Conservation (phyloP, 768 basidiomycete species). For the Suillus tomentosus region DNA sequence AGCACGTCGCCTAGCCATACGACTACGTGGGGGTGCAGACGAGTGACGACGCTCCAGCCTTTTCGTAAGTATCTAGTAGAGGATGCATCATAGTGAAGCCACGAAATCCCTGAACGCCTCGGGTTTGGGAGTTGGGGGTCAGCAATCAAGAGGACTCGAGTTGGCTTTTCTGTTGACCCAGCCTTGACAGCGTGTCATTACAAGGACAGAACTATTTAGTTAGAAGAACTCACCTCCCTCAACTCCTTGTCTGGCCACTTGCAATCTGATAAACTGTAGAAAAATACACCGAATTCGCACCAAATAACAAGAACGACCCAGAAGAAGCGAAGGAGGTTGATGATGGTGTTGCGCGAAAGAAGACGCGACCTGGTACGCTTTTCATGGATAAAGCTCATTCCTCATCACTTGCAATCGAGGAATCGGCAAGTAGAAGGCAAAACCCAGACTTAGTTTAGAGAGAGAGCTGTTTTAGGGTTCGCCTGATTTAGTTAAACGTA, state of each 20-base stretch:
- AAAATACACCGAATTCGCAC: conserved; percentile 65
- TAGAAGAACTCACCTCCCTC: conserved; percentile 28
- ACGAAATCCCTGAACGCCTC: conserved; percentile 38
- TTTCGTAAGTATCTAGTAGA: conserved; percentile 64
- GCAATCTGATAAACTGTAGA: conserved; percentile 59
- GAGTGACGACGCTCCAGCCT: conserved; percentile 65
- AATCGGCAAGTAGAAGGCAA: conserved; percentile 4
- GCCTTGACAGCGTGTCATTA: conserved; percentile 18
- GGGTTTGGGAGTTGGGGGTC: conserved; percentile 62
- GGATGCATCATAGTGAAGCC: conserved; percentile 45
- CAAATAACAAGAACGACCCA: conserved; percentile 63
- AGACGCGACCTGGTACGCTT: conserved; percentile 30
- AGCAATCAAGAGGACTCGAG: conserved; percentile 67
- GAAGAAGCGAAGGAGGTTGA: conserved; percentile 47
- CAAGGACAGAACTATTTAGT: conserved; percentile 11
- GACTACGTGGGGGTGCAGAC: conserved; percentile 62
- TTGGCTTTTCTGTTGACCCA: conserved; percentile 29
- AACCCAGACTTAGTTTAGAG: not conserved
- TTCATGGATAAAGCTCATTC: conserved; percentile 32
- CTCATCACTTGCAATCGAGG: conserved; percentile 22
- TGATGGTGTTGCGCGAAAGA: conserved; percentile 32
- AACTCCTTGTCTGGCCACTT: conserved; percentile 54
- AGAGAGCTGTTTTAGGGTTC: not conserved
- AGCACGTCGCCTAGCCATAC: conserved; percentile 81
- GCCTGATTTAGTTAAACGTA: conserved; percentile 11